These are phyloP conservation scores for Haematococcus lacustris DNA, from an alignment of 139 green algal species.

Conservation along the genomic window DNA sequence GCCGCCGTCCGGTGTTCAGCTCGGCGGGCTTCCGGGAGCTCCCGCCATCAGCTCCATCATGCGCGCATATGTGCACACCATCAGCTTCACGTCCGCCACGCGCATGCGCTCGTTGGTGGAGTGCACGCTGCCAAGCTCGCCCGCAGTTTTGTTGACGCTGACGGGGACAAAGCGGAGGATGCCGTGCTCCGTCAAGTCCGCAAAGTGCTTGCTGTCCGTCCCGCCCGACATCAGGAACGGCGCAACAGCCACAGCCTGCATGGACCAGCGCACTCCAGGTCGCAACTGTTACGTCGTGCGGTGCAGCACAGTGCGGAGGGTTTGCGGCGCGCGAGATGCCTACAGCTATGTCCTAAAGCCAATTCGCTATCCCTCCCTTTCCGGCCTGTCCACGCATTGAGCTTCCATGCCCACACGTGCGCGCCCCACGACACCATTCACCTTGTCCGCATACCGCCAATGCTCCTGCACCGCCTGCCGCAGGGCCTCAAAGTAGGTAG, in stretches of 20 bases:
- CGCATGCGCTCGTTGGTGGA: slow-evolving; percentile 56
- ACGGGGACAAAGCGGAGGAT: slow-evolving; percentile 50
- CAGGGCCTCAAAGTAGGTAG: slow-evolving; percentile 38
- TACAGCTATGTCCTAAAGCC: too few species aligned
- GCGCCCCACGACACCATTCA: background rate
- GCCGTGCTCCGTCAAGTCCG: slow-evolving; percentile 18
- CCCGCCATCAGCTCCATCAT: slow-evolving; percentile 20
- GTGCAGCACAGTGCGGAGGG: too few species aligned
- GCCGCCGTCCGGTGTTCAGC: too few species aligned
- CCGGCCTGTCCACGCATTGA: too few species aligned
- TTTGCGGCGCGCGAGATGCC: too few species aligned
- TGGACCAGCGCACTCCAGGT: too few species aligned
- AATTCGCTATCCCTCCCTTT: too few species aligned
- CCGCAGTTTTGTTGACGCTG: slow-evolving; percentile 17
- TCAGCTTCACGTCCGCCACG: slow-evolving; percentile 9
- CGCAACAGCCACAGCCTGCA: slow-evolving; percentile 9
- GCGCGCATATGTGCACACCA: slow-evolving; percentile 35
- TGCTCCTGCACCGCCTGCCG: slow-evolving; percentile 33
- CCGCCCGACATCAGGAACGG: slow-evolving; percentile 23
- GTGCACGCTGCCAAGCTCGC: slow-evolving; percentile 45
- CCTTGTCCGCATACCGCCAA: background rate
- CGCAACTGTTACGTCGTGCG: too few species aligned
- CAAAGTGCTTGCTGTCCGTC: slow-evolving; percentile 54
- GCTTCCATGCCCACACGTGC: too few species aligned
- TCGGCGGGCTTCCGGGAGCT: too few species aligned